Evolutionary conservation across 2,329 filamentous ascomycete species (phyloP).

Genomic region (Apiospora arundinis): DNA sequence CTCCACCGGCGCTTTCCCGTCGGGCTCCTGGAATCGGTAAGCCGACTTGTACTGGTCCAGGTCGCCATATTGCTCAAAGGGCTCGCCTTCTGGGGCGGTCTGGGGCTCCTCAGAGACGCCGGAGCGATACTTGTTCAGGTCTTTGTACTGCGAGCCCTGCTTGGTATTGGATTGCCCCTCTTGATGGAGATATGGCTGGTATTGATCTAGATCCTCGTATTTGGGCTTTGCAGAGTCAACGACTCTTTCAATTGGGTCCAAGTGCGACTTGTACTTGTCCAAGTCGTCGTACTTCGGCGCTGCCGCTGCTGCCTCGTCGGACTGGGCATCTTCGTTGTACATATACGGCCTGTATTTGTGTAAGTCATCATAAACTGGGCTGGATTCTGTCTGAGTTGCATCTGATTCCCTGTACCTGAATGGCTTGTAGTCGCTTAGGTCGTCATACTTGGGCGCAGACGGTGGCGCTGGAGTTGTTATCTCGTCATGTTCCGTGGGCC

Average conservation of each 20-base stretch:
- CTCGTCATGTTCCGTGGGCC: constrained; percentile 12
- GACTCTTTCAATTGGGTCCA: constrained; percentile 38
- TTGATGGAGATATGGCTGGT: constrained; percentile 36
- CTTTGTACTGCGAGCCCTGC: constrained; percentile 46
- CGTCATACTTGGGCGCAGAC: constrained; percentile 39
- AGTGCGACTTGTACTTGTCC: constrained; percentile 43
- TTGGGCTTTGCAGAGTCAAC: constrained; percentile 35
- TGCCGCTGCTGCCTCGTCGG: constrained; percentile 36
- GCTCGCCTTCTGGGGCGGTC: constrained; percentile 31
- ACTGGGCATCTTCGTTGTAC: constrained; percentile 41
- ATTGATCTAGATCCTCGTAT: constrained; percentile 51
- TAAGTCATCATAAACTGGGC: constrained; percentile 44
- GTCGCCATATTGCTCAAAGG: constrained; percentile 46
- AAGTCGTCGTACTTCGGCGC: constrained; percentile 45
- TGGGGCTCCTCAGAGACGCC: constrained; percentile 34
- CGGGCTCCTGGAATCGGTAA: constrained; percentile 45
- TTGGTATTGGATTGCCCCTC: constrained; percentile 39
- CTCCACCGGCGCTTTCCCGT: constrained; percentile 37
- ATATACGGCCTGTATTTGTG: constrained; percentile 46
- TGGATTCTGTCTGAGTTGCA: constrained; percentile 21
- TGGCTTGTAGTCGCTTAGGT: constrained; percentile 45
- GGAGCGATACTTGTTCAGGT: constrained; percentile 47
- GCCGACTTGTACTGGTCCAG: constrained; percentile 45
- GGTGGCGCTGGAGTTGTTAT: neutral
- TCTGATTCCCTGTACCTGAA: constrained; percentile 37